Conservation (phyloP, 108 stramenopile species). For the Bacterosira constricta region DNA sequence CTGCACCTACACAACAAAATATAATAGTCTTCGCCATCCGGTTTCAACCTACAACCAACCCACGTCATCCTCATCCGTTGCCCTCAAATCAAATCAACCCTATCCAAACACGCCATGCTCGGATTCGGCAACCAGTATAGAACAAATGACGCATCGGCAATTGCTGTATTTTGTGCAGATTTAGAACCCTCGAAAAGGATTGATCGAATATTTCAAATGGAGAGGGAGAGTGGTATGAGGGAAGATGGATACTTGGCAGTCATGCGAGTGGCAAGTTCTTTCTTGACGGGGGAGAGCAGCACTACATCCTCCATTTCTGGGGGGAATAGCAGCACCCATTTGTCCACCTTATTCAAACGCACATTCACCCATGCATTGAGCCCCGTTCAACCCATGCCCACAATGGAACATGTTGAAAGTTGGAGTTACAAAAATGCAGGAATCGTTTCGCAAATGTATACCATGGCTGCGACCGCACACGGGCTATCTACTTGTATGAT, state of each 20-base stretch:
- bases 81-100: constrained; percentile 47
- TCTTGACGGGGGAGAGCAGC: constrained; percentile 74
- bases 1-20: background rate
- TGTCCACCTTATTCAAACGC: constrained; percentile 66
- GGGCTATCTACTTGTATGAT: constrained; percentile 76
- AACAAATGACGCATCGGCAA: constrained; percentile 63
- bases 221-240: constrained; percentile 46
- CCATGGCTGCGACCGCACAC: constrained; percentile 69
- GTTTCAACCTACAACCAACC: constrained; percentile 88
- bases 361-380: constrained; percentile 55
- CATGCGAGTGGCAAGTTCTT: constrained; percentile 66
- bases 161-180: constrained; percentile 80
- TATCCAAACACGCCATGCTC: constrained; percentile 74
- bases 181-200: constrained; percentile 74
- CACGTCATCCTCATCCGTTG: constrained; percentile 73
- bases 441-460: constrained; percentile 60
- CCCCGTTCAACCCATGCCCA: constrained; percentile 72
- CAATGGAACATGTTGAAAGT: constrained; percentile 69
- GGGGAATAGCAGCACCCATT: constrained; percentile 24
- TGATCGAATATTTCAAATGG: constrained; percentile 63
- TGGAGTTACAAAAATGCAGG: constrained; percentile 82
- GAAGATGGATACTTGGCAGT: constrained; percentile 68
- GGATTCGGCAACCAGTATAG: constrained; percentile 81
- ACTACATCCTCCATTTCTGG: background rate
- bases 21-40: constrained; percentile 73